phyloP scores from a whole-genome alignment of 2,329 filamentous ascomycete genomes.

The Exutisphaerella laricina region DNA sequence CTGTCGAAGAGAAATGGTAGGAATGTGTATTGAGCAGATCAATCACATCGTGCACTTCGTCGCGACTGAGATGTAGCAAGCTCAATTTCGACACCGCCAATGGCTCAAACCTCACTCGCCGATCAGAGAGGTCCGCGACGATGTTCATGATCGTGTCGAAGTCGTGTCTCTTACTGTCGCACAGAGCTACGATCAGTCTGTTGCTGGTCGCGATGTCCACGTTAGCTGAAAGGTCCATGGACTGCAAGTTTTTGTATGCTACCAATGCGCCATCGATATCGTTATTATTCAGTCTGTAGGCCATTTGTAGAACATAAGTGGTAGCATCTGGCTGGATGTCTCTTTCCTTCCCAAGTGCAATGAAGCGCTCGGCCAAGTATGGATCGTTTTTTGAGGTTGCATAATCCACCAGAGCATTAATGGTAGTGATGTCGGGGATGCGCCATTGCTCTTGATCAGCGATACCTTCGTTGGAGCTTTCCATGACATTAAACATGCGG shows the following conservation, averaged over 20 bases:
- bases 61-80: slow-evolving; percentile 65
- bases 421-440: slow-evolving; percentile 60
- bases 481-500: slow-evolving; percentile 65
- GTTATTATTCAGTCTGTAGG: slow-evolving; percentile 65
- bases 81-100: slow-evolving; percentile 70
- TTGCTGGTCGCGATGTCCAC: slow-evolving; percentile 63
- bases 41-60: slow-evolving; percentile 72
- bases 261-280: slow-evolving; percentile 66
- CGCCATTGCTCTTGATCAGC: slow-evolving; percentile 43
- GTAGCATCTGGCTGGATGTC: slow-evolving; percentile 61
- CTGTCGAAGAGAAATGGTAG: slow-evolving; percentile 62
- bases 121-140: slow-evolving; percentile 65
- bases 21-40: slow-evolving; percentile 74
- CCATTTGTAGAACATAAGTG: slow-evolving; percentile 69
- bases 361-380: slow-evolving; percentile 67
- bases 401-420: slow-evolving; percentile 70
- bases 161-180: slow-evolving; percentile 54
- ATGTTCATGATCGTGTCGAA: slow-evolving; percentile 69
- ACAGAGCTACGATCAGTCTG: slow-evolving; percentile 64
- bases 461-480: slow-evolving; percentile 27
- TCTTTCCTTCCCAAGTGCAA: slow-evolving; percentile 60
- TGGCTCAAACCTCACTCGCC: slow-evolving; percentile 63
- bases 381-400: slow-evolving; percentile 66
- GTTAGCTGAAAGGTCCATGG: slow-evolving; percentile 50
- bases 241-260: slow-evolving; percentile 59